phyloP scores from a whole-genome alignment of 2,329 filamentous ascomycete genomes.

The Chaetothyriales sp. region DNA sequence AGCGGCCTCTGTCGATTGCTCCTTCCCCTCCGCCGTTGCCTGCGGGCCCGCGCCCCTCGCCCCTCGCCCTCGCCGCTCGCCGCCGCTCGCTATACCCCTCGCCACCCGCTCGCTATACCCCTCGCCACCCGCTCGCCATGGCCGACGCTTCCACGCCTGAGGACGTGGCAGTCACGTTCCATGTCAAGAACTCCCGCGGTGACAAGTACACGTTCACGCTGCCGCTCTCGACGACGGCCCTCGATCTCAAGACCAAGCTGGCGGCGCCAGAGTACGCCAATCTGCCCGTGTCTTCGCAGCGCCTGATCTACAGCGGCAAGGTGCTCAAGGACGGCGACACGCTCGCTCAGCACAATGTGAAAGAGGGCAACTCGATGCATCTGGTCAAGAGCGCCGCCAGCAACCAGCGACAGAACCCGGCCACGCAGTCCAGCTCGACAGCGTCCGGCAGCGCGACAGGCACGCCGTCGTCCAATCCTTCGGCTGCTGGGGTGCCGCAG shows the following conservation, averaged over 20 bases:
- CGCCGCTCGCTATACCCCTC: too few species aligned
- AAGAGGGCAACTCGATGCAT: constrained; percentile 88
- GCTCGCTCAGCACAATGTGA: constrained; percentile 80
- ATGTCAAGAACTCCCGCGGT: constrained; percentile 92
- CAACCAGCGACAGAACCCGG: constrained; percentile 51
- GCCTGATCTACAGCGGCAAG: constrained; percentile 91
- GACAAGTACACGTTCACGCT: constrained; percentile 74
- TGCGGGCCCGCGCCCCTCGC: not conserved
- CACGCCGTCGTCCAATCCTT: constrained; percentile 10
- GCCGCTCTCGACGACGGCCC: constrained; percentile 58
- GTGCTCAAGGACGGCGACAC: constrained; percentile 92
- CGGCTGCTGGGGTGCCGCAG: constrained; percentile 29
- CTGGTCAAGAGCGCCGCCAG: constrained; percentile 92
- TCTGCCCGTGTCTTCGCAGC: constrained; percentile 74
- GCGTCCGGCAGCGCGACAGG: constrained; percentile 21
- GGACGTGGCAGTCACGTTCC: constrained; percentile 62
- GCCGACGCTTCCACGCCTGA: constrained; percentile 13
- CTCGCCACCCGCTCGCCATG: too few species aligned
- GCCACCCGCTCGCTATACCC: too few species aligned
- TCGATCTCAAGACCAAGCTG: constrained; percentile 81
- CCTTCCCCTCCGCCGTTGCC: not conserved
- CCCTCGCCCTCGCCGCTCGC: too few species aligned
- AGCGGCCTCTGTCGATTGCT: not conserved
- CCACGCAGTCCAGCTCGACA: constrained; percentile 34
- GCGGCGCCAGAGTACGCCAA: constrained; percentile 69